phyloP scores from a whole-genome alignment of 139 green algal species.

The Pleodorina starrii region DNA sequence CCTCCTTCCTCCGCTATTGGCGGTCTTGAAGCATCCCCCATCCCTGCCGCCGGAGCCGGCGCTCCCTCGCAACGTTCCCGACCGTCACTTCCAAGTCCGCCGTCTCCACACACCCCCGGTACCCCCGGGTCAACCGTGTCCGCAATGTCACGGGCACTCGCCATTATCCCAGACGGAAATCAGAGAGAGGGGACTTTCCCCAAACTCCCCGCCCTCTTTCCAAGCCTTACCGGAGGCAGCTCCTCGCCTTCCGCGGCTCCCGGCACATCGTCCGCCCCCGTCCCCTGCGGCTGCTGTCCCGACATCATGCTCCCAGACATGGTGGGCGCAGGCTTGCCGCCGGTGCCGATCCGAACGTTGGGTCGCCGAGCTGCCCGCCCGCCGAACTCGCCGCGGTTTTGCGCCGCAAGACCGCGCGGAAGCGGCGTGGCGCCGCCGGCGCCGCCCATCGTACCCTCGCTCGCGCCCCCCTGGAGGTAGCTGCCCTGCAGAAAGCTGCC shows the following conservation, averaged over 20 bases:
- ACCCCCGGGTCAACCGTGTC: no score
- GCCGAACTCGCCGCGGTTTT: conserved; percentile 38
- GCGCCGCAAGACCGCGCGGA: background rate
- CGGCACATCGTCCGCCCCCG: background rate
- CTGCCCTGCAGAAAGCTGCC: conserved; percentile 2
- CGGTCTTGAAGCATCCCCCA: no score
- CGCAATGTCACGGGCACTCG: no score
- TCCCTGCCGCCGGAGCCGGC: no score
- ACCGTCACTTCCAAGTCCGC: no score
- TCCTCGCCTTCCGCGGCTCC: background rate
- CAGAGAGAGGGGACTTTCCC: no score
- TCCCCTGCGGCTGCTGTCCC: background rate
- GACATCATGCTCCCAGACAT: background rate
- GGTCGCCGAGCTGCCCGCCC: background rate
- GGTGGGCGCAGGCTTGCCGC: background rate
- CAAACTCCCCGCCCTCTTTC: background rate
- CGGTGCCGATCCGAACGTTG: background rate
- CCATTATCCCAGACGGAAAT: no score
- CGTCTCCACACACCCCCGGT: no score
- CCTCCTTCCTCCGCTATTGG: no score
- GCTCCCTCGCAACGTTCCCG: no score
- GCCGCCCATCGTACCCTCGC: background rate
- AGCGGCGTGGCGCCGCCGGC: background rate
- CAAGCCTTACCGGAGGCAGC: conserved; percentile 22
- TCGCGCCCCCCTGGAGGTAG: background rate